Evolutionary conservation across 1,284 basidiomycete species (phyloP).

Genomic region (Cerrena zonata): DNA sequence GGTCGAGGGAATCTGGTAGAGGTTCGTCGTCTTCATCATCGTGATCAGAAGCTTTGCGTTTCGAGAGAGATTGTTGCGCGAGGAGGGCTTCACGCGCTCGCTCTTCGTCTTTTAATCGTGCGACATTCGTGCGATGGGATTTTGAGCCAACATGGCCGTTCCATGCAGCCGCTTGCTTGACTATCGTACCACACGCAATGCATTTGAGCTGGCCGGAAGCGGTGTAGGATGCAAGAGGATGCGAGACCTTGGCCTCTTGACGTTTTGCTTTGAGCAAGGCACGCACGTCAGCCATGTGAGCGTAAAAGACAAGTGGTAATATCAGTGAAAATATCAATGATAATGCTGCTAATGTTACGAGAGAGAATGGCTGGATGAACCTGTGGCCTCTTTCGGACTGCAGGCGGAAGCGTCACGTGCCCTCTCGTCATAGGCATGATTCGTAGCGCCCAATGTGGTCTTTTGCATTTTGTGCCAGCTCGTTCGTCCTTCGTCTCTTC

Average conservation of each 20-base stretch:
- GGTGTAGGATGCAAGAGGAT: constrained; percentile 68
- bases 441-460: background rate
- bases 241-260: constrained; percentile 62
- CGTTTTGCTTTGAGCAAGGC: constrained; percentile 72
- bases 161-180: constrained; percentile 79
- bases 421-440: background rate
- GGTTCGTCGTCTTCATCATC: constrained; percentile 28
- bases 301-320: no score
- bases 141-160: constrained; percentile 80
- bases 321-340: no score
- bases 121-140: constrained; percentile 59
- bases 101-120: constrained; percentile 51
- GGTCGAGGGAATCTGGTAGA: constrained; percentile 10
- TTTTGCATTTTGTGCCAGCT: background rate
- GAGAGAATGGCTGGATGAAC: background rate
- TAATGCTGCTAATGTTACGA: background rate
- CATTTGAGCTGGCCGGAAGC: constrained; percentile 64
- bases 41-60: constrained; percentile 26
- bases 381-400: background rate
- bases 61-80: constrained; percentile 12
- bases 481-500: constrained; percentile 4
- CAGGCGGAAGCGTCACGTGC: background rate
- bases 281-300: constrained; percentile 63
- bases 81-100: constrained; percentile 19
- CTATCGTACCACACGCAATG: constrained; percentile 49